Base-by-base conservation (phyloP, 257 asterid genomes). In the Linderniella brevidens region DNA sequence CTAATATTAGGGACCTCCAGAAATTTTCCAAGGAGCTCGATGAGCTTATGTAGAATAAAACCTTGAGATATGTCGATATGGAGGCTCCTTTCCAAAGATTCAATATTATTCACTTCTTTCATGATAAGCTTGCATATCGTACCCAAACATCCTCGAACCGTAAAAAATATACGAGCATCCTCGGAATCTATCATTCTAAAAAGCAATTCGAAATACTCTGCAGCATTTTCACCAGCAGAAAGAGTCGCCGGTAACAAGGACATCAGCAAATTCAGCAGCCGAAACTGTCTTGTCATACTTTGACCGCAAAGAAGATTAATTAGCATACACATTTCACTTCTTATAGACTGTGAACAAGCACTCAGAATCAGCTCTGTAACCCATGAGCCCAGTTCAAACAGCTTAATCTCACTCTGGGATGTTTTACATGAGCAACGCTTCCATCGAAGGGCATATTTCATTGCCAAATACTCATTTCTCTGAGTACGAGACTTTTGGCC, bases 311-410 rank as follows among this genome's bases (percentile, higher is more conserved):
- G 96, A 71, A 85, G 68, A 62, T 75, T 75, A 59, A 90, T 74
- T 64, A 90, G 60, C 93, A 82, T 79, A 78, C 96, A 90, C 94
- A 85, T 90, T 77, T 90, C 99, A 17, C 94, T 81, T 58, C 99
- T 73, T 63, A 90, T 81, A 59, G 99, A 85, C 70, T 79, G 99
- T 46, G 99, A 90, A 58, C 96, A 90, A 62, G 94, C 96, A 64
- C 99, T 90, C 68, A 90, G 68, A 62, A 90, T 77, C 49, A 90
- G 96, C 75, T 90, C 99, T 8, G 94, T 81, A 51, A 90, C 99
- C 99, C 99, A 90, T 49, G 96, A 81, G 41, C 99, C 99, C 49
- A 90, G 88, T 61, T 90, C 99, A 71, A 90, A 90, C 17, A 88
- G 63, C 61, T 80, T 67, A 29, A 74, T 72, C 58, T 68, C 94